These are phyloP conservation scores for Gillenia trifoliata DNA, from an alignment of 306 rosid species.

Conservation along the genomic window DNA sequence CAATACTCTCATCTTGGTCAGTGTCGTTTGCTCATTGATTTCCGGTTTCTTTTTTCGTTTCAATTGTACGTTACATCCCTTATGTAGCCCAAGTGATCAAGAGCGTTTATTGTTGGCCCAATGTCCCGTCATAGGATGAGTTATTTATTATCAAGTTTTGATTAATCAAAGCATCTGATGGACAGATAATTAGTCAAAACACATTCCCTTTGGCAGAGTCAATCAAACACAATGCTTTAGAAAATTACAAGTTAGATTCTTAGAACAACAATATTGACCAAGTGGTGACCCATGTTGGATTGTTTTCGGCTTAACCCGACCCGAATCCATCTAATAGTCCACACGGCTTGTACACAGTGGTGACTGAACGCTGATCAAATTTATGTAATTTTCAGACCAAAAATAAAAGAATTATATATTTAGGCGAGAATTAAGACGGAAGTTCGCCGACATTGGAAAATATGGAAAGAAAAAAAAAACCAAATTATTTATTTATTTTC, in stretches of 20 bases:
- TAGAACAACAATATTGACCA: slow-evolving; percentile 5
- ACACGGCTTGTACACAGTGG: neutral
- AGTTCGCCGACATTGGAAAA: neutral
- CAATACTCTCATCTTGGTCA: neutral
- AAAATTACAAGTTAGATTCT: no score
- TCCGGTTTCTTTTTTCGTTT: no score
- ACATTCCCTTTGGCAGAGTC: neutral
- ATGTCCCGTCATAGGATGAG: no score
- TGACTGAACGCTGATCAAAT: neutral
- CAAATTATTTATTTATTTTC: no score
- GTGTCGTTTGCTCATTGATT: no score
- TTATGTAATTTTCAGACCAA: neutral
- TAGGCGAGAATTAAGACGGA: neutral
- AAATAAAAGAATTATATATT: no score
- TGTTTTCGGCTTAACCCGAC: neutral
- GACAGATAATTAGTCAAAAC: neutral
- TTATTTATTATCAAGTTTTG: no score
- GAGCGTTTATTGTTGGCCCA: no score
- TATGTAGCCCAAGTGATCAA: no score
- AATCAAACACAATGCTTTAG: neutral
- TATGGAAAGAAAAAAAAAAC: neutral
- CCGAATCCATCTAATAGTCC: neutral
- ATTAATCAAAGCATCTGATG: no score
- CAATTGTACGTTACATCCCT: no score
- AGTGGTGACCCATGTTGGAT: neutral